These are phyloP conservation scores for Russula virescens DNA, from an alignment of 768 basidiomycete species.

Conservation along the genomic window DNA sequence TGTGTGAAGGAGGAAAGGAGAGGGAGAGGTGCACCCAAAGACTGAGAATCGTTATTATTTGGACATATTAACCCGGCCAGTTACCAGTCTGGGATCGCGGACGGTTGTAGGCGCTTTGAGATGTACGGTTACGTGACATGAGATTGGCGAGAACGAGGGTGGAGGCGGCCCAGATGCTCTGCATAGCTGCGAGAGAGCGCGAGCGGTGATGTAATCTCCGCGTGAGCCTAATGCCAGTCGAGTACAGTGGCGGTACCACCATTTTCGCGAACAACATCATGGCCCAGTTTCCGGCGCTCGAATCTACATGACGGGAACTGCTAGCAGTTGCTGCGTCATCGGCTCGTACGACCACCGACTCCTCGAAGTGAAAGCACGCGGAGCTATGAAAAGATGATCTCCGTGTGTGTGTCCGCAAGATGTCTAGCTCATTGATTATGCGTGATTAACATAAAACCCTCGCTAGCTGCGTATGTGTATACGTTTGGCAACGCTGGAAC, in stretches of 20 bases:
- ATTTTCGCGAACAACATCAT: too few relatives aligned
- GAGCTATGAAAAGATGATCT: conserved; percentile 51
- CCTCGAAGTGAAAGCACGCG: conserved; percentile 61
- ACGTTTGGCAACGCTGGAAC: conserved; percentile 74
- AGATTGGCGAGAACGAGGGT: background rate
- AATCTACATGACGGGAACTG: background rate
- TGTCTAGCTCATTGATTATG: background rate
- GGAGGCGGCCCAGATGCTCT: background rate
- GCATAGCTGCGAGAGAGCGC: conserved; percentile 11
- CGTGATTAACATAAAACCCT: too few relatives aligned
- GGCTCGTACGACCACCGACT: conserved; percentile 58
- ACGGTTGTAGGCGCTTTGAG: conserved; percentile 3
- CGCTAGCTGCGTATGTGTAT: conserved; percentile 62
- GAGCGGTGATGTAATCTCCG: background rate
- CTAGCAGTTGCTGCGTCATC: conserved; percentile 26
- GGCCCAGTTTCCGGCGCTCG: too few relatives aligned
- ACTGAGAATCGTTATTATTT: too few relatives aligned
- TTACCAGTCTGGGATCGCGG: conserved; percentile 62
- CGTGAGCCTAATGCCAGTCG: conserved; percentile 8
- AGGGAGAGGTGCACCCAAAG: background rate
- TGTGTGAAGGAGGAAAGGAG: background rate
- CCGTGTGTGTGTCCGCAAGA: conserved; percentile 34
- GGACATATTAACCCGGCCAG: too few relatives aligned
- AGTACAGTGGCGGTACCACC: too few relatives aligned
- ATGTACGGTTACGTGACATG: background rate